Evolutionary conservation across 768 basidiomycete species (phyloP).

Genomic region (Pisolithus albus): DNA sequence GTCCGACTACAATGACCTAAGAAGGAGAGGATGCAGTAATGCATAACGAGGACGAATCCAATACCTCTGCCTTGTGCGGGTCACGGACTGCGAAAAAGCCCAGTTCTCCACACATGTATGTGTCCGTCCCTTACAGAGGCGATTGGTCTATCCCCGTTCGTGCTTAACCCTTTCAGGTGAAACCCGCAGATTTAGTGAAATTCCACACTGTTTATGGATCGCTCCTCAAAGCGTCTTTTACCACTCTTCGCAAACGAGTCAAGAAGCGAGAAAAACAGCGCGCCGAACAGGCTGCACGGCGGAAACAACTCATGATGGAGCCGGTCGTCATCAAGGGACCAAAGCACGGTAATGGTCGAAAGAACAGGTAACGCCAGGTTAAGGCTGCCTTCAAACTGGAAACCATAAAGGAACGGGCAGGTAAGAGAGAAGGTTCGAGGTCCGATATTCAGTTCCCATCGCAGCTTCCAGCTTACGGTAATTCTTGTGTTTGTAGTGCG

Average conservation of each 20-base stretch:
- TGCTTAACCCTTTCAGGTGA: conserved; percentile 40
- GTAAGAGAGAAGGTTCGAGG: conserved; percentile 50
- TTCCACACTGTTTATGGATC: conserved; percentile 73
- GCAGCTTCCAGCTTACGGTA: neutral
- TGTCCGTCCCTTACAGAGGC: conserved; percentile 19
- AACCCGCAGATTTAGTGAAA: conserved; percentile 49
- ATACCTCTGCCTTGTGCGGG: conserved; percentile 77
- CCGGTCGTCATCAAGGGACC: conserved; percentile 64
- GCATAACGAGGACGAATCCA: conserved; percentile 37
- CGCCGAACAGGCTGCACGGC: conserved; percentile 57
- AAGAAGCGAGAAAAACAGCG: conserved; percentile 86
- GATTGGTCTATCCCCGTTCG: neutral
- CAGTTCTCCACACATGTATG: conserved; percentile 73
- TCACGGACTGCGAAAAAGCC: conserved; percentile 53
- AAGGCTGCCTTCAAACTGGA: conserved; percentile 67
- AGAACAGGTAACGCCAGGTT: conserved; percentile 62
- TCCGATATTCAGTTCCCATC: neutral
- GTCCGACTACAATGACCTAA: conserved; percentile 45
- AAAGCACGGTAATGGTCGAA: conserved; percentile 69
- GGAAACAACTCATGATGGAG: conserved; percentile 70
- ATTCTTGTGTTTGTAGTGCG: too few relatives aligned
- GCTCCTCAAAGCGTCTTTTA: conserved; percentile 75
- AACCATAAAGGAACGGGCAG: conserved; percentile 54
- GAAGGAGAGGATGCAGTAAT: conserved; percentile 62
- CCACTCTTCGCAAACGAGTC: conserved; percentile 82